These are phyloP conservation scores for Bryum argenteum DNA, from an alignment of 225 moss, liverwort and hornwort genomes.

Conservation along the genomic window DNA sequence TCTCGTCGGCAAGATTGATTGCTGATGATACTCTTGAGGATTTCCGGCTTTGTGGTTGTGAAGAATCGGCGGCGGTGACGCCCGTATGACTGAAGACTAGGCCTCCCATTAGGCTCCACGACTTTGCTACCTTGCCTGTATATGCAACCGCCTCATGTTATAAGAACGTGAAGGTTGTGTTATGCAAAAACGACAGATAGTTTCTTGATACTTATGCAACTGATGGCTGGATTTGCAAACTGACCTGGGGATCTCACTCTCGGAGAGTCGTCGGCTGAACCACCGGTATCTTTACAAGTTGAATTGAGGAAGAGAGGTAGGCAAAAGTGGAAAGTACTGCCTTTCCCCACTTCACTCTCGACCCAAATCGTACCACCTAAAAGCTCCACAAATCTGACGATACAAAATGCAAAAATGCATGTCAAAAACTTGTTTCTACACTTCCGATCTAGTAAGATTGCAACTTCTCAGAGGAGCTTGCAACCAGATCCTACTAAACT, in stretches of 20 bases:
- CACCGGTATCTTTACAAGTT: constrained; percentile 7
- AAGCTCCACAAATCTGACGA: constrained; percentile 78
- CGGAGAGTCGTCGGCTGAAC: constrained; percentile 31
- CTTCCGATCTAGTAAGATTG: no score
- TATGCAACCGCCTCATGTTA: neutral
- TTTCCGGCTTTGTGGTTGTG: constrained; percentile 15
- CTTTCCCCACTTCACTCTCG: constrained; percentile 69
- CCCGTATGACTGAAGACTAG: constrained; percentile 22
- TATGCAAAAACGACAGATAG: no score
- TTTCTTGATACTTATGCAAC: neutral
- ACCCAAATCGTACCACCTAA: constrained; percentile 75
- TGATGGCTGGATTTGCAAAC: neutral
- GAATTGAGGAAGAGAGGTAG: constrained; percentile 53
- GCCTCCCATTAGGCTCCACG: constrained; percentile 36
- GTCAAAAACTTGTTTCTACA: no score
- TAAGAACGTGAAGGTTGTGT: no score
- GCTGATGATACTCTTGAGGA: constrained; percentile 19
- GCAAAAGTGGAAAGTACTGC: constrained; percentile 66
- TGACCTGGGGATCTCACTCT: constrained; percentile 28
- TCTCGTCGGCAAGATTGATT: constrained; percentile 19
- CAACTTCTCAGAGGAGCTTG: no score
- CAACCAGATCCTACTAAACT: no score
- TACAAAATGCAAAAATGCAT: neutral
- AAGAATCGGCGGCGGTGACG: constrained; percentile 21
- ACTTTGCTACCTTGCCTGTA: constrained; percentile 33